Conservation (phyloP, 805 yeast species). For the Candida railenensis region DNA sequence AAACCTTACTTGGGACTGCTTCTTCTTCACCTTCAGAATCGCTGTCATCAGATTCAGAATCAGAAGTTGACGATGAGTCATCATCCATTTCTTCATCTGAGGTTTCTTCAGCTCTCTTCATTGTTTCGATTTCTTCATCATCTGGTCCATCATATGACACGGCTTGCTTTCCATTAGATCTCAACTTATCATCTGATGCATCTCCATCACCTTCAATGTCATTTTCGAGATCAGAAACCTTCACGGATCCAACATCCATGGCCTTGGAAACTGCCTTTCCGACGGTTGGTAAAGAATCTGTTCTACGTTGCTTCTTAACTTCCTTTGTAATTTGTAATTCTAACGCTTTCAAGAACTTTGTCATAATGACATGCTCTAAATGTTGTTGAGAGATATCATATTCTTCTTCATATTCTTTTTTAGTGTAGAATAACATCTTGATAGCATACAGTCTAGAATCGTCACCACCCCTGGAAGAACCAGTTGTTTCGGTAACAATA, state of each 20-base stretch:
- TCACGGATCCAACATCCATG: conserved; percentile 28
- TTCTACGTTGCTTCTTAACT: conserved; percentile 73
- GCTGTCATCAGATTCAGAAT: conserved; percentile 32
- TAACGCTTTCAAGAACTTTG: conserved; percentile 64
- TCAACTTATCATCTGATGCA: conserved; percentile 58
- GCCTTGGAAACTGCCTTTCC: conserved; percentile 63
- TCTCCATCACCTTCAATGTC: conserved; percentile 48
- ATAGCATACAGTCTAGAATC: conserved; percentile 73
- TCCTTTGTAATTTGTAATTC: conserved; percentile 78
- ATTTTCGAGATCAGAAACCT: conserved; percentile 35
- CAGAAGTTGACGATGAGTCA: conserved; percentile 35
- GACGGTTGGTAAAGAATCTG: conserved; percentile 57
- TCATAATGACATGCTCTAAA: conserved; percentile 66
- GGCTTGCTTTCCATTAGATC: conserved; percentile 72
- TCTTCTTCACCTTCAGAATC: conserved; percentile 25
- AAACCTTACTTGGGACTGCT: conserved; percentile 10
- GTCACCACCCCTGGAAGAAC: conserved; percentile 41
- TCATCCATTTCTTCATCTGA: conserved; percentile 62
- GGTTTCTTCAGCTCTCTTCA: conserved; percentile 79
- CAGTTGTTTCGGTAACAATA: conserved; percentile 84
- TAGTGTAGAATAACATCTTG: conserved; percentile 70
- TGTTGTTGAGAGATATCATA: conserved; percentile 83
- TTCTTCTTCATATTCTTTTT: conserved; percentile 77
- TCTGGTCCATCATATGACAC: conserved; percentile 94
- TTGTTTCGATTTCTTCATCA: conserved; percentile 89